phyloP scores from a whole-genome alignment of 2,329 filamentous ascomycete genomes.

The Claviceps citrina region DNA sequence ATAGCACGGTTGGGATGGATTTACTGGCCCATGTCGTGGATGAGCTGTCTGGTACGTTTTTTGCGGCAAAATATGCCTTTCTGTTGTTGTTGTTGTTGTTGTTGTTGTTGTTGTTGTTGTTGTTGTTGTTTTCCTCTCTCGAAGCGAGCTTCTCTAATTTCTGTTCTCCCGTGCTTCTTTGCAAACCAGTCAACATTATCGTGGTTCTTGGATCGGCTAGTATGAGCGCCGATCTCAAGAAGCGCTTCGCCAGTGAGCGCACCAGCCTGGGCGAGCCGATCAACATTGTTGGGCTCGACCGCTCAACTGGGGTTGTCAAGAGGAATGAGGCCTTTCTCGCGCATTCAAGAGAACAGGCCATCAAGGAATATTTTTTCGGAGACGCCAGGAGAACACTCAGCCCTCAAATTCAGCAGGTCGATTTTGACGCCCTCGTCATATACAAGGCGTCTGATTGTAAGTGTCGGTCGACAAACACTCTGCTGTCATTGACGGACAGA shows the following conservation, averaged over 20 bases:
- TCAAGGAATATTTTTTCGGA: slow-evolving; percentile 92
- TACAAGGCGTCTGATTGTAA: slow-evolving; percentile 52
- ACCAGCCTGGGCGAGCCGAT: slow-evolving; percentile 51
- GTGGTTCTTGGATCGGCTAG: slow-evolving; percentile 68
- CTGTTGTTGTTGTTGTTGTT: no score
- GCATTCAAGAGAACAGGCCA: slow-evolving; percentile 55
- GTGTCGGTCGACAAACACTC: slow-evolving; percentile 10
- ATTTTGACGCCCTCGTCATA: slow-evolving; percentile 58
- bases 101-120: no score
- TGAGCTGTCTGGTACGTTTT: slow-evolving; percentile 33
- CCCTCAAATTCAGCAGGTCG: slow-evolving; percentile 73
- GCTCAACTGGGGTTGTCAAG: slow-evolving; percentile 72
- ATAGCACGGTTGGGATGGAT: slow-evolving; percentile 54
- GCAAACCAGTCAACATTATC: slow-evolving; percentile 53
- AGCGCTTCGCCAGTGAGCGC: slow-evolving; percentile 44
- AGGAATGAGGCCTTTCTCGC: slow-evolving; percentile 62
- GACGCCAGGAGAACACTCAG: slow-evolving; percentile 61
- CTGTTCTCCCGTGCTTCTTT: neutral
- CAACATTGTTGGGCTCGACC: slow-evolving; percentile 62
- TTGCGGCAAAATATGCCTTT: no score
- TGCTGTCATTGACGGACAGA: no score
- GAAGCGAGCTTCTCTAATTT: no score
- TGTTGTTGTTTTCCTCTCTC: no score
- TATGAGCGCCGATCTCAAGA: slow-evolving; percentile 58
- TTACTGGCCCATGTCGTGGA: slow-evolving; percentile 60